These are phyloP conservation scores for Austroboletus rostrupii DNA, from an alignment of 1,284 basidiomycete genomes.

Conservation along the genomic window DNA sequence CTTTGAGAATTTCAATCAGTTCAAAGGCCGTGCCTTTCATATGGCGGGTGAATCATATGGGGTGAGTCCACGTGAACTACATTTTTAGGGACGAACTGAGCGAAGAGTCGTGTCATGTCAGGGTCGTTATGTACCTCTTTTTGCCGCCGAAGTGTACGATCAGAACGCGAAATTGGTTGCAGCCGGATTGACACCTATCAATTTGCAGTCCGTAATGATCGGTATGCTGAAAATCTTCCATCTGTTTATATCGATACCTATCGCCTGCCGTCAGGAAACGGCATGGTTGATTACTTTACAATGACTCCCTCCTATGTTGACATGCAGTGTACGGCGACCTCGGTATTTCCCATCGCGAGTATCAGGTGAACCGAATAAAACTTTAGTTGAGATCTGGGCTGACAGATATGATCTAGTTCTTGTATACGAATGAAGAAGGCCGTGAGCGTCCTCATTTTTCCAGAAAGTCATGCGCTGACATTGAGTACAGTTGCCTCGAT, in stretches of 20 bases:
- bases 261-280: slow-evolving; percentile 46
- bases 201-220: slow-evolving; percentile 77
- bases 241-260: neutral
- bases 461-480: neutral
- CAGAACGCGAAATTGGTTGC: slow-evolving; percentile 61
- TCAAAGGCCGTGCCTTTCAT: slow-evolving; percentile 54
- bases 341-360: slow-evolving; percentile 38
- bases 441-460: slow-evolving; percentile 27
- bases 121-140: slow-evolving; percentile 83
- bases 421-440: slow-evolving; percentile 50
- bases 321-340: slow-evolving; percentile 48
- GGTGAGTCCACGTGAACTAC: slow-evolving; percentile 29
- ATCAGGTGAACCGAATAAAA: slow-evolving; percentile 9
- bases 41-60: slow-evolving; percentile 62
- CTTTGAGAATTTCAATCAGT: slow-evolving; percentile 59
- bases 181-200: slow-evolving; percentile 68
- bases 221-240: slow-evolving; percentile 42
- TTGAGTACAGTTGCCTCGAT: slow-evolving; percentile 40
- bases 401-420: slow-evolving; percentile 26
- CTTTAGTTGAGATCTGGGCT: neutral
- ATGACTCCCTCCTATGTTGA: slow-evolving; percentile 44
- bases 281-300: slow-evolving; percentile 44
- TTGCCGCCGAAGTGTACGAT: slow-evolving; percentile 77
- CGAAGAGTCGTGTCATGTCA: slow-evolving; percentile 20
- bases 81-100: neutral